Conservation (phyloP, 257 asterid genomes). For the Lycium ferocissimum region DNA sequence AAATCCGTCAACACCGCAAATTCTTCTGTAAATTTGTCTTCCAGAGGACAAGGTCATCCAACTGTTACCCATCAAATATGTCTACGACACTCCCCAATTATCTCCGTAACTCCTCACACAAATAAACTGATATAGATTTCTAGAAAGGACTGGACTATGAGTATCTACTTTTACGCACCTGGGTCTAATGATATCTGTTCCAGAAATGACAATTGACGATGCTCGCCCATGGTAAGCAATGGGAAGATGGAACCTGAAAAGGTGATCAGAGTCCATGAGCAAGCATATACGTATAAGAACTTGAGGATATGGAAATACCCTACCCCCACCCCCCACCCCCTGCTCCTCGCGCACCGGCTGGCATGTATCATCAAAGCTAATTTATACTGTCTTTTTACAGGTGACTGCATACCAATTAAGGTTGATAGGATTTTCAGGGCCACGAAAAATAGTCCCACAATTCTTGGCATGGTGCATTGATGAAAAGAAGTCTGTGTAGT, state of each 20-base stretch:
- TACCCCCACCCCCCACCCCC: too few relatives aligned
- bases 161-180: conserved; percentile 50
- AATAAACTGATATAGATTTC: not conserved
- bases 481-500: conserved; percentile 93
- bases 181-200: conserved; percentile 90
- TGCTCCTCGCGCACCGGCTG: not conserved
- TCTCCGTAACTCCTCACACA: not conserved
- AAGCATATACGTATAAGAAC: conserved; percentile 10
- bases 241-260: conserved; percentile 91
- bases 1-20: not conserved
- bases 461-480: conserved; percentile 89
- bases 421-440: conserved; percentile 75
- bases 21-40: too few relatives aligned
- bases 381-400: not conserved
- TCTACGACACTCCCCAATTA: not conserved
- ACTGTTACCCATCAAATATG: not conserved
- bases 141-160: conserved; percentile 15
- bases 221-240: conserved; percentile 99
- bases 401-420: conserved; percentile 64
- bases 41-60: too few relatives aligned
- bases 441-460: conserved; percentile 89
- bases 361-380: not conserved
- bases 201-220: conserved; percentile 89
- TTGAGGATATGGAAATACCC: not conserved
- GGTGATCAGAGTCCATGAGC: not conserved